Percentiles rank a stretch among this genome's conserved stretches.
Conservation (phyloP, 768 basidiomycete genomes). For the Phlebiopsis flavidoalba region DNA sequence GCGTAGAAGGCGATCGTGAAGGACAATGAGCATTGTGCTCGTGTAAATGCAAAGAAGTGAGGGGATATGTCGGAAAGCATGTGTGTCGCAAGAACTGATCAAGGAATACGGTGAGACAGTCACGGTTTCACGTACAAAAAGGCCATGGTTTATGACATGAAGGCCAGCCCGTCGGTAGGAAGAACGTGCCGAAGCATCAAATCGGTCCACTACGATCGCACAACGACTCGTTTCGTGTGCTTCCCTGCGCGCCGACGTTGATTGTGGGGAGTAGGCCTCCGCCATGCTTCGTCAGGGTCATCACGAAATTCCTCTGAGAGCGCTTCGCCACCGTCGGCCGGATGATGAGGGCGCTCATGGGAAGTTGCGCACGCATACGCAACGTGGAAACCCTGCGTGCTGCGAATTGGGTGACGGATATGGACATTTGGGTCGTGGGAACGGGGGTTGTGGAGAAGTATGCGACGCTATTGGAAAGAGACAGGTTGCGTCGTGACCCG, state of each 20-base stretch:
- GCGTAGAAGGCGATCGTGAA: background rate
- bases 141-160: background rate
- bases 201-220: slow-evolving; percentile 15
- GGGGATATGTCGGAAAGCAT: background rate
- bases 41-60: background rate
- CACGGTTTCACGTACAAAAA: background rate
- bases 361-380: slow-evolving; percentile 7
- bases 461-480: slow-evolving; percentile 12
- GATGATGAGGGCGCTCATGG: slow-evolving; percentile 5
- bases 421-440: slow-evolving; percentile 4
- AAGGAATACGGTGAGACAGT: background rate
- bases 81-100: background rate
- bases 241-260: slow-evolving; percentile 77
- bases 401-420: background rate
- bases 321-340: slow-evolving; percentile 5
- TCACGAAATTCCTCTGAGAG: slow-evolving; percentile 44
- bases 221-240: slow-evolving; percentile 68
- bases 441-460: slow-evolving; percentile 10
- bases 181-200: background rate
- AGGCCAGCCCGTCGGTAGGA: background rate
- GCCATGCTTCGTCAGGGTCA: slow-evolving; percentile 68
- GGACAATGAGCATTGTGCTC: background rate
- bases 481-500: slow-evolving; percentile 8
- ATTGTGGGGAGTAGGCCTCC: slow-evolving; percentile 64
- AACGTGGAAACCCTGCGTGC: background rate